Evolutionary conservation across 371 early-diverging fungal genomes (phyloP).

Genomic region (Gilbertella persicaria): DNA sequence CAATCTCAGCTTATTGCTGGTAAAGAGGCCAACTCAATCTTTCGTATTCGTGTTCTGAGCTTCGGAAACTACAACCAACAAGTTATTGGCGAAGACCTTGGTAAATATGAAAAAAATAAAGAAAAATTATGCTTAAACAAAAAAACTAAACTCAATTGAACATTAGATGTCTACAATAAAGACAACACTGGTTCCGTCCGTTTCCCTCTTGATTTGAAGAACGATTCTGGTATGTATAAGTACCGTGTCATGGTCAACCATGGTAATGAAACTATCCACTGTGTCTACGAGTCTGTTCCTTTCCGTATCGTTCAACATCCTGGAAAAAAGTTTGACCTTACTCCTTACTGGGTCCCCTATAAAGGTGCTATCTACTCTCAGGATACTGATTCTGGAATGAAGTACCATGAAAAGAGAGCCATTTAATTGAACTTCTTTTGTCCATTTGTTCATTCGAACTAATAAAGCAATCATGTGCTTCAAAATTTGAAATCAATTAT

Average conservation of each 20-base stretch:
- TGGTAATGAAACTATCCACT: conserved; percentile 15
- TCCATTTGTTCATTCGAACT: too few species aligned
- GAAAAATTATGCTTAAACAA: not conserved
- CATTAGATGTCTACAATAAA: not conserved
- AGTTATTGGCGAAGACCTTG: not conserved
- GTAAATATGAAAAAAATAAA: too few species aligned
- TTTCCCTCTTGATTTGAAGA: conserved; percentile 14
- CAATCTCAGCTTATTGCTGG: not conserved
- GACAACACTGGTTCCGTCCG: conserved; percentile 13
- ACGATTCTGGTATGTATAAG: conserved; percentile 18
- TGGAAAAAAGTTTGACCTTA: not conserved
- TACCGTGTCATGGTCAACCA: conserved; percentile 32
- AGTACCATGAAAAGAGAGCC: not conserved
- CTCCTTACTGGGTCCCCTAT: not conserved
- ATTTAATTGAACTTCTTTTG: too few species aligned
- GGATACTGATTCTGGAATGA: not conserved
- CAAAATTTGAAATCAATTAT: too few species aligned
- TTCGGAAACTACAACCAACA: not conserved
- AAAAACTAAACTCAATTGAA: not conserved
- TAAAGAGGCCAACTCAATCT: not conserved
- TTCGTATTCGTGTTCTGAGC: not conserved
- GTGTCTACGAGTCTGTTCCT: conserved; percentile 29
- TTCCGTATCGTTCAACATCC: conserved; percentile 21
- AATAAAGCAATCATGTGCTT: too few species aligned
- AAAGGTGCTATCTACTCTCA: not conserved